Evolutionary conservation across 106 monocot genomes (phyloP).

Genomic region (Dendrobium nobile): DNA sequence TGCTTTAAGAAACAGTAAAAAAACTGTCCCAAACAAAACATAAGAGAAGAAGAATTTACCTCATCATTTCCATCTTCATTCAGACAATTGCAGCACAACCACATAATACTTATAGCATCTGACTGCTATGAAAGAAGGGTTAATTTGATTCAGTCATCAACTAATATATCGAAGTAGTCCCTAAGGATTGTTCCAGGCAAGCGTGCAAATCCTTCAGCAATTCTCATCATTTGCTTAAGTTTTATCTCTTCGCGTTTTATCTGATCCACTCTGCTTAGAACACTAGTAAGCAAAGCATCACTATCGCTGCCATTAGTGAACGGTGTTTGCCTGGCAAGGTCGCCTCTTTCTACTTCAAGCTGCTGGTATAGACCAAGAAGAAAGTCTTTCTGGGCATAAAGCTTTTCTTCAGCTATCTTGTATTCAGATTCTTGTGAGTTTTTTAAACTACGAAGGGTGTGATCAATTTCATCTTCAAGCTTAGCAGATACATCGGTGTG

Average conservation of each 20-base stretch:
- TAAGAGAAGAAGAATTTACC: too few species aligned
- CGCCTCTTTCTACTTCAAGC: slow-evolving; percentile 39
- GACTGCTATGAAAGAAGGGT: not conserved
- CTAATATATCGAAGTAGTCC: slow-evolving; percentile 25
- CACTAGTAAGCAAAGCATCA: slow-evolving; percentile 30
- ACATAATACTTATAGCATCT: not conserved
- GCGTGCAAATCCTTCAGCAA: slow-evolving; percentile 41
- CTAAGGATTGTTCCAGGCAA: slow-evolving; percentile 19
- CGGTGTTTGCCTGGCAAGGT: slow-evolving; percentile 27
- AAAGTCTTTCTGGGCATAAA: slow-evolving; percentile 53
- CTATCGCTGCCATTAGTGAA: slow-evolving; percentile 7
- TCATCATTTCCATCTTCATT: not conserved
- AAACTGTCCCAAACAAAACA: too few species aligned
- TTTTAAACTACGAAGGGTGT: slow-evolving; percentile 40
- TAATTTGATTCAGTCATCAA: slow-evolving; percentile 14
- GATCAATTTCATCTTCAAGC: slow-evolving; percentile 52
- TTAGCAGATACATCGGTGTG: slow-evolving; percentile 24
- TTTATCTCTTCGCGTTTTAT: slow-evolving; percentile 60
- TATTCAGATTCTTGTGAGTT: slow-evolving; percentile 56
- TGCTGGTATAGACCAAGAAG: slow-evolving; percentile 50
- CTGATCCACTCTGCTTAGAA: slow-evolving; percentile 40
- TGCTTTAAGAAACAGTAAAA: too few species aligned
- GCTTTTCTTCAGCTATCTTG: slow-evolving; percentile 44
- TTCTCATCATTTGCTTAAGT: slow-evolving; percentile 51
- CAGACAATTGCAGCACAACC: not conserved